Evolutionary conservation across 1,284 basidiomycete species (phyloP).

Genomic region (Naganishia cerealis): DNA sequence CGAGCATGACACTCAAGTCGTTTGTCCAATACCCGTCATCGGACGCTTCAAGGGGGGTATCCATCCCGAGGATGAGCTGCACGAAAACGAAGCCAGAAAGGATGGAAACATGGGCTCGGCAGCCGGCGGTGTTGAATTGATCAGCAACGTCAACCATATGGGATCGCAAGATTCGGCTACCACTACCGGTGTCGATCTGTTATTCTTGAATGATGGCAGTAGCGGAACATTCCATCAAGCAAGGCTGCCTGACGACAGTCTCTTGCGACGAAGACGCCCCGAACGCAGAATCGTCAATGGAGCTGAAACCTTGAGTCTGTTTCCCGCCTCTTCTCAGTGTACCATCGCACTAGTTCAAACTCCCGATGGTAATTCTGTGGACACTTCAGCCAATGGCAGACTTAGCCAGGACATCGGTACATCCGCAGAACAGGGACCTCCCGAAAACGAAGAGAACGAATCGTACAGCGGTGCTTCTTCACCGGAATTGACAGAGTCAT

Average conservation of each 20-base stretch:
- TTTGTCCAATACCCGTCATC: not conserved
- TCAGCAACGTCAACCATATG: not conserved
- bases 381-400: not conserved
- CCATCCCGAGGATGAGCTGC: not conserved
- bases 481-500: conserved; percentile 9
- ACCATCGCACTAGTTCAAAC: conserved; percentile 3
- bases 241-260: not conserved
- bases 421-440: not conserved
- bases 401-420: not conserved
- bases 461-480: not conserved
- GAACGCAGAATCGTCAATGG: not conserved
- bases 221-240: not conserved
- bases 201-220: not conserved
- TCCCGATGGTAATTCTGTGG: no score
- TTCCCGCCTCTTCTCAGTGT: not conserved
- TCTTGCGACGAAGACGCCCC: not conserved
- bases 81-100: conserved; percentile 10
- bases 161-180: not conserved
- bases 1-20: not conserved
- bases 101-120: not conserved
- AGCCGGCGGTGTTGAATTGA: not conserved
- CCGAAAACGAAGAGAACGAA: not conserved
- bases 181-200: not conserved
- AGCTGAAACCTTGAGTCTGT: not conserved
- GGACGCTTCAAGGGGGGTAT: not conserved